Conservation (phyloP, 345 rosid species). For the Brassica napus region DNA sequence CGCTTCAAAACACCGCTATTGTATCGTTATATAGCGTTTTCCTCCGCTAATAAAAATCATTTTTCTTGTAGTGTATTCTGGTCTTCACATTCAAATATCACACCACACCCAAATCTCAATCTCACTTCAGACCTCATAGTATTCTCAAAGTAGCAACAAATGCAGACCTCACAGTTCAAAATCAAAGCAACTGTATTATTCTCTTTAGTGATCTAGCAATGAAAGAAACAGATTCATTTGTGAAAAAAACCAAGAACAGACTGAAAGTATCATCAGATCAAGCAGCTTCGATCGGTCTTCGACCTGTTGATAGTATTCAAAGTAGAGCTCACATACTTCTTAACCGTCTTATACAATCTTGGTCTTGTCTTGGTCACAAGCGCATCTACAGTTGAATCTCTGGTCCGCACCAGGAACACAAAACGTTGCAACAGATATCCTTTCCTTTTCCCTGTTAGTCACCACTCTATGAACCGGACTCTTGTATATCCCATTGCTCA, state of each 20-base stretch:
- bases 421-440: slow-evolving; percentile 57
- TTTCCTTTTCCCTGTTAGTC: slow-evolving; percentile 50
- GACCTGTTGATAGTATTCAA: slow-evolving; percentile 47
- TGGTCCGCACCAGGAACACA: slow-evolving; percentile 43
- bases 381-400: slow-evolving; percentile 39
- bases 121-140: too few relatives aligned
- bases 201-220: not conserved
- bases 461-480: slow-evolving; percentile 53
- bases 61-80: too few relatives aligned
- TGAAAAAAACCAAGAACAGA: not conserved
- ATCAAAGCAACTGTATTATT: not conserved
- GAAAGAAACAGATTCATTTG: not conserved
- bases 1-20: too few relatives aligned
- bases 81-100: too few relatives aligned
- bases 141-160: too few relatives aligned
- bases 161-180: not conserved
- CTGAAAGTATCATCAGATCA: slow-evolving; percentile 19
- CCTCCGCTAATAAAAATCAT: too few relatives aligned
- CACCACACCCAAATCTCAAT: too few relatives aligned
- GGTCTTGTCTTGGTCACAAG: slow-evolving; percentile 50
- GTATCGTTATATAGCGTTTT: too few relatives aligned
- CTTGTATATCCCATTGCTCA: slow-evolving; percentile 67
- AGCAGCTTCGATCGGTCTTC: slow-evolving; percentile 58
- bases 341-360: slow-evolving; percentile 50
- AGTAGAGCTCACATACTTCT: slow-evolving; percentile 48